Conservation (phyloP, 352 stramenopile species). For the Halophytophthora batemanensis region DNA sequence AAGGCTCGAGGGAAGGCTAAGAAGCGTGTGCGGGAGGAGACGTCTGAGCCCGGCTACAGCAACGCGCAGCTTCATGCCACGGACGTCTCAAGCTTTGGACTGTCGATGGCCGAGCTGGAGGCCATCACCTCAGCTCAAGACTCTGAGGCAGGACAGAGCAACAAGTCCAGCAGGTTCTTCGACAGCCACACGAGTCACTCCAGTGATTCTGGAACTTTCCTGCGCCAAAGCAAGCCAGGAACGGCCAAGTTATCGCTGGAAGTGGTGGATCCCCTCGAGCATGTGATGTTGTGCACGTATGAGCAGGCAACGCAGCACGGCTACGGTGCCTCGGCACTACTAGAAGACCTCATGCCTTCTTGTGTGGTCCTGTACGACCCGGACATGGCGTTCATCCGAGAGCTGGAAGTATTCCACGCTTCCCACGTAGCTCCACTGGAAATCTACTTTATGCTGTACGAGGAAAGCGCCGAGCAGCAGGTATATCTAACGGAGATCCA, state of each 20-base stretch:
- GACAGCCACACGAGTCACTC: conserved; percentile 15
- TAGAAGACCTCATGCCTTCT: conserved; percentile 89
- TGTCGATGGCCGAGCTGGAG: conserved; percentile 70
- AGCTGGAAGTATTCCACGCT: conserved; percentile 93
- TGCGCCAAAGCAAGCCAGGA: conserved; percentile 2
- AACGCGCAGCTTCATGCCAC: conserved; percentile 25
- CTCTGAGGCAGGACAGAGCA: conserved; percentile 19
- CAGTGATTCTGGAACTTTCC: conserved; percentile 3
- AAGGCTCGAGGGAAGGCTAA: conserved; percentile 16
- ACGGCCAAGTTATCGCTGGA: conserved; percentile 48
- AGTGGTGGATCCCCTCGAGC: conserved; percentile 41
- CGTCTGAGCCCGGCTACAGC: conserved; percentile 17
- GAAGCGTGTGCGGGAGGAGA: conserved; percentile 29
- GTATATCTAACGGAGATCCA: conserved; percentile 93
- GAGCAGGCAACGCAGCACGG: conserved; percentile 66
- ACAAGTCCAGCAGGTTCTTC: conserved; percentile 18
- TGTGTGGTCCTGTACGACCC: conserved; percentile 95
- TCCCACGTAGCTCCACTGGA: conserved; percentile 45
- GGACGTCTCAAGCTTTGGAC: conserved; percentile 68
- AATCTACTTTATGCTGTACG: conserved; percentile 96
- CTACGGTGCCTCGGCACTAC: conserved; percentile 55
- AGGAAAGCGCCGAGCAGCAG: conserved; percentile 95
- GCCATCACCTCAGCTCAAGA: conserved; percentile 32
- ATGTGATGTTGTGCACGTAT: conserved; percentile 78
- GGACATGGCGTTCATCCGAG: conserved; percentile 93